A percentile compares a stretch with the other conserved stretches of the same genome.
These are phyloP conservation scores for Erodium trifolium DNA, from an alignment of 441 rosid genomes.

Conservation along the genomic window DNA sequence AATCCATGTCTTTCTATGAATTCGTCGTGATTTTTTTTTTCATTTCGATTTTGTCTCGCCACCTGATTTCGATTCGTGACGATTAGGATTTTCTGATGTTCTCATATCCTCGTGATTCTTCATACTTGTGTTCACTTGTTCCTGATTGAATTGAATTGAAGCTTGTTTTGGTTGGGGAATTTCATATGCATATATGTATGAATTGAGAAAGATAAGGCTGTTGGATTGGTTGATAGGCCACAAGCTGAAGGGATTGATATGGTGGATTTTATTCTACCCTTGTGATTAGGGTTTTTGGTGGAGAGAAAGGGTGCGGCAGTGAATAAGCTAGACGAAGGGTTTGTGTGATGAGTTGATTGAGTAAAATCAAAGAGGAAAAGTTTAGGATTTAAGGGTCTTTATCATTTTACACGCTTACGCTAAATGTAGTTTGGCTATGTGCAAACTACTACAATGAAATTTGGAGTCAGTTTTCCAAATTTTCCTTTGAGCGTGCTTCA, in stretches of 20 bases:
- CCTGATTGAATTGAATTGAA: background rate
- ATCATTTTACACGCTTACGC: too few species aligned
- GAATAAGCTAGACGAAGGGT: too few species aligned
- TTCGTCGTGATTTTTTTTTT: background rate
- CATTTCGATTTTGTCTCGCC: too few species aligned
- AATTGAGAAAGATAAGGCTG: background rate
- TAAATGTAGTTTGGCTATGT: too few species aligned
- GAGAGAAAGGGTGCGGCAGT: background rate
- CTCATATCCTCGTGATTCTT: background rate
- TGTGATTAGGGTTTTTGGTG: background rate
- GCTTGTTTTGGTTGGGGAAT: background rate
- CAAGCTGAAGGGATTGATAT: background rate
- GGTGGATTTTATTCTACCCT: background rate
- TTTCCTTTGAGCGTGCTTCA: background rate
- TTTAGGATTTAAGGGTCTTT: too few species aligned
- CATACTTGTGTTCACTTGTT: background rate
- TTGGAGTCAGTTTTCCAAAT: background rate
- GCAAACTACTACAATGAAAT: too few species aligned
- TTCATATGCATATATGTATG: background rate
- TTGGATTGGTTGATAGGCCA: too few species aligned
- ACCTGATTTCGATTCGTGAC: conserved; percentile 1
- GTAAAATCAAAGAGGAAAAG: too few species aligned
- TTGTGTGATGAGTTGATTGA: too few species aligned
- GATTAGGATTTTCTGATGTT: background rate
- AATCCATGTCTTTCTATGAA: background rate